Conservation (phyloP, 176 grass and related monocot genomes). For the Zizania latifolia region DNA sequence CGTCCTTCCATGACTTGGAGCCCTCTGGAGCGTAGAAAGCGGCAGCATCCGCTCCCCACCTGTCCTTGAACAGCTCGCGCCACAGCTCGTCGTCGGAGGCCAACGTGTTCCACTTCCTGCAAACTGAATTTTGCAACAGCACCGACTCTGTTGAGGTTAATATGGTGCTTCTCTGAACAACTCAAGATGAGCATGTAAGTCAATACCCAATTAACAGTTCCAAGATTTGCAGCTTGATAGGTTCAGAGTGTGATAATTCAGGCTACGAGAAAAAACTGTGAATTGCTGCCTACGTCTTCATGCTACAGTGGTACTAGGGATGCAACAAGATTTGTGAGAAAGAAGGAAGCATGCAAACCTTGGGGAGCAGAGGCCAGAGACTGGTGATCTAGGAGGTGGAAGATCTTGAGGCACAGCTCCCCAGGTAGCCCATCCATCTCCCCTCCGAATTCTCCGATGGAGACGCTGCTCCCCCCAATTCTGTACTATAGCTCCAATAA, state of each 20-base stretch:
- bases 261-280: neutral
- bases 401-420: slow-evolving; percentile 73
- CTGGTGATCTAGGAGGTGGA: slow-evolving; percentile 62
- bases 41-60: slow-evolving; percentile 59
- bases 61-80: slow-evolving; percentile 56
- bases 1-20: slow-evolving; percentile 74
- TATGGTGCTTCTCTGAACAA: too few species aligned
- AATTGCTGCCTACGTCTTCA: neutral
- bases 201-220: neutral
- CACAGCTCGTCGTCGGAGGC: slow-evolving; percentile 68
- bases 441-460: neutral
- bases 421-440: slow-evolving; percentile 48
- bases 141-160: neutral
- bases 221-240: neutral
- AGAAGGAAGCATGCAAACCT: slow-evolving; percentile 30
- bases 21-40: slow-evolving; percentile 62
- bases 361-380: slow-evolving; percentile 60
- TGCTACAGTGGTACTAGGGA: neutral
- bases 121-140: slow-evolving; percentile 39
- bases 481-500: neutral
- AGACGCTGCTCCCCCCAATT: neutral
- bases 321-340: neutral
- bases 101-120: slow-evolving; percentile 76
- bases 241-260: neutral
- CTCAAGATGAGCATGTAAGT: too few species aligned